phyloP scores from a whole-genome alignment of 805 yeast genomes.

The Wickerhamomyces strasburgensis region DNA sequence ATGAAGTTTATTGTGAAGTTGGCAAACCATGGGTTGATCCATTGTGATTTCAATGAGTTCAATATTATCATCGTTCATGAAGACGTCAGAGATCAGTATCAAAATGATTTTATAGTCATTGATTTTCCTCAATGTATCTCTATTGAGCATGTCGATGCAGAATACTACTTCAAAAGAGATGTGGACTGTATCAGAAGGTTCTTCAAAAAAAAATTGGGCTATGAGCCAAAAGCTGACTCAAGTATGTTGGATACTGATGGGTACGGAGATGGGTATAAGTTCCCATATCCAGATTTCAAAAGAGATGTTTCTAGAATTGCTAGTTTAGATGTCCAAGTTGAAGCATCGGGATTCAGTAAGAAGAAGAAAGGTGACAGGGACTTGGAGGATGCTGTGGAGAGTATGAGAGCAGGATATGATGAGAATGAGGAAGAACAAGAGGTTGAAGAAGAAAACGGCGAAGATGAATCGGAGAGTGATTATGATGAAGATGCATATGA shows the following conservation, averaged over 20 bases:
- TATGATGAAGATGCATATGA: constrained; percentile 37
- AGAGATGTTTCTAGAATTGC: constrained; percentile 69
- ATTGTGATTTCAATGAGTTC: constrained; percentile 97
- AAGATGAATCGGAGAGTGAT: constrained; percentile 26
- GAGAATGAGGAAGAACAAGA: constrained; percentile 36
- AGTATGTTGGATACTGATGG: constrained; percentile 77
- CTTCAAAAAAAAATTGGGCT: constrained; percentile 73
- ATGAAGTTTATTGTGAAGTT: constrained; percentile 83
- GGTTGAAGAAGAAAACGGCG: constrained; percentile 39
- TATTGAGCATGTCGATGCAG: constrained; percentile 85
- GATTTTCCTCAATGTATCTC: constrained; percentile 99
- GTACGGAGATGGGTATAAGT: constrained; percentile 72
- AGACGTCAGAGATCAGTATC: constrained; percentile 42
- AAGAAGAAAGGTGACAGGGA: constrained; percentile 55
- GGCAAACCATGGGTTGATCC: constrained; percentile 87
- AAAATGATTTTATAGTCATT: constrained; percentile 78
- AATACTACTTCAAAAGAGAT: constrained; percentile 83
- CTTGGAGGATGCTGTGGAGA: constrained; percentile 68
- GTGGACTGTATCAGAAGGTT: constrained; percentile 84
- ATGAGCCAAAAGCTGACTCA: constrained; percentile 61
- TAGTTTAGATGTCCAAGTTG: constrained; percentile 76
- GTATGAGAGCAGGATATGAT: constrained; percentile 48
- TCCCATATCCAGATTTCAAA: constrained; percentile 72
- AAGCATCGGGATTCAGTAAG: constrained; percentile 80
- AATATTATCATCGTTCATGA: constrained; percentile 80